Percentiles rank a stretch among this genome's conserved stretches.
These are phyloP conservation scores for Plasmopara halstedii DNA, from an alignment of 352 stramenopile species.

Conservation along the genomic window DNA sequence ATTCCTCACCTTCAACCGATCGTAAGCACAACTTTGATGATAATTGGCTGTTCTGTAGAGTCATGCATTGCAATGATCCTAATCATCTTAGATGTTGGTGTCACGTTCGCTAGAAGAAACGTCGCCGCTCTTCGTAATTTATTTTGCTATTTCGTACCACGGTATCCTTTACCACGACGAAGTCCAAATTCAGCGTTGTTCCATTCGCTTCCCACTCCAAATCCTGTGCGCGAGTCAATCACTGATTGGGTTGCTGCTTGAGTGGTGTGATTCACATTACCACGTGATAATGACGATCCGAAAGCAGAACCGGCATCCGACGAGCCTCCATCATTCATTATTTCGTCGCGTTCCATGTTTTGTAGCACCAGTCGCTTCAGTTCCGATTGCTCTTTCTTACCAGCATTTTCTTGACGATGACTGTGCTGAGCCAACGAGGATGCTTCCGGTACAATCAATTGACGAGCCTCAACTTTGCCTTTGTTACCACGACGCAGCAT, in stretches of 20 bases:
- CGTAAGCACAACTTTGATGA: no score
- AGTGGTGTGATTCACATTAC: slow-evolving; percentile 15
- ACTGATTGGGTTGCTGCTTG: slow-evolving; percentile 11
- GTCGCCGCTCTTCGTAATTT: neutral
- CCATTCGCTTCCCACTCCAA: slow-evolving; percentile 62
- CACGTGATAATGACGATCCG: slow-evolving; percentile 10
- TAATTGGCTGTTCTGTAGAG: no score
- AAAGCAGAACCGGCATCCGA: slow-evolving; percentile 16
- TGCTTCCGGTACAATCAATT: slow-evolving; percentile 88
- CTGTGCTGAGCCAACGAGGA: slow-evolving; percentile 91
- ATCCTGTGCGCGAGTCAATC: slow-evolving; percentile 37
- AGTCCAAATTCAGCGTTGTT: slow-evolving; percentile 82
- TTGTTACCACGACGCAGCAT: slow-evolving; percentile 96
- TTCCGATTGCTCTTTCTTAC: slow-evolving; percentile 83
- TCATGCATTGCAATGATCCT: no score
- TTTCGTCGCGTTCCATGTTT: slow-evolving; percentile 81
- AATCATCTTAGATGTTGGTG: neutral
- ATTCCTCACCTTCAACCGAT: no score
- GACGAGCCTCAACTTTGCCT: slow-evolving; percentile 92
- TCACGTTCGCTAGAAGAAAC: neutral
- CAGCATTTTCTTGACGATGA: slow-evolving; percentile 77
- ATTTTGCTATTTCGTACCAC: slow-evolving; percentile 40
- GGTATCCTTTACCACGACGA: slow-evolving; percentile 56
- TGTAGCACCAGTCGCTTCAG: slow-evolving; percentile 82
- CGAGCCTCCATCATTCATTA: slow-evolving; percentile 29